phyloP scores from a whole-genome alignment of 306 rosid genomes.

The Dicorynia guianensis region DNA sequence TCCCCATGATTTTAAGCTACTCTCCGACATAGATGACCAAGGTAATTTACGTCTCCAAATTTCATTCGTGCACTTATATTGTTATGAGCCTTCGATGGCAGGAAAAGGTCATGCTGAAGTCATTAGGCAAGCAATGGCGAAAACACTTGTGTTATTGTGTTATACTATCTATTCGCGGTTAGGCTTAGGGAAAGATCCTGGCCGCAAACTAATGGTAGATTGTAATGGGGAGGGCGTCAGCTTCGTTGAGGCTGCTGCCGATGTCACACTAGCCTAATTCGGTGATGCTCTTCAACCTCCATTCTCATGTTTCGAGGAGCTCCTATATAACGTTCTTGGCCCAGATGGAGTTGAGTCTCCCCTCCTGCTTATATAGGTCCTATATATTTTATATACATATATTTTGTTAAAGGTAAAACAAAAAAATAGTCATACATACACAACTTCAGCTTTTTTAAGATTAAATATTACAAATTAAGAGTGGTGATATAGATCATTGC shows the following conservation, averaged over 20 bases:
- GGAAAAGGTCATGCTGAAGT: conserved; percentile 37
- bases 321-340: conserved; percentile 53
- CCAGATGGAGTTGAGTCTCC: conserved; percentile 44
- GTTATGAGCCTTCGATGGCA: conserved; percentile 5
- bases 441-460: neutral
- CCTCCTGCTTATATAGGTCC: conserved; percentile 53
- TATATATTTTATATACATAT: neutral
- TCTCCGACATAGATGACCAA: conserved; percentile 49
- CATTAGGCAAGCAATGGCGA: conserved; percentile 22
- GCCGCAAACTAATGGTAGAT: conserved; percentile 44
- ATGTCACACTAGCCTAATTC: conserved; percentile 46
- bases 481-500: too few relatives aligned
- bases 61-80: neutral
- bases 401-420: neutral
- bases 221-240: conserved; percentile 57
- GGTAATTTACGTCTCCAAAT: neutral
- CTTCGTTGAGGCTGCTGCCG: conserved; percentile 58
- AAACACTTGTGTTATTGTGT: conserved; percentile 36
- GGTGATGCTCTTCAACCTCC: conserved; percentile 52
- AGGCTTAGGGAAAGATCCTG: conserved; percentile 39
- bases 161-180: conserved; percentile 43
- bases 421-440: neutral
- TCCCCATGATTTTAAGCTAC: conserved; percentile 31
- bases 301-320: conserved; percentile 46
- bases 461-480: neutral